These are phyloP conservation scores for Sclerotiophoma versabilis DNA, from an alignment of 2,329 filamentous ascomycete species.

Conservation along the genomic window DNA sequence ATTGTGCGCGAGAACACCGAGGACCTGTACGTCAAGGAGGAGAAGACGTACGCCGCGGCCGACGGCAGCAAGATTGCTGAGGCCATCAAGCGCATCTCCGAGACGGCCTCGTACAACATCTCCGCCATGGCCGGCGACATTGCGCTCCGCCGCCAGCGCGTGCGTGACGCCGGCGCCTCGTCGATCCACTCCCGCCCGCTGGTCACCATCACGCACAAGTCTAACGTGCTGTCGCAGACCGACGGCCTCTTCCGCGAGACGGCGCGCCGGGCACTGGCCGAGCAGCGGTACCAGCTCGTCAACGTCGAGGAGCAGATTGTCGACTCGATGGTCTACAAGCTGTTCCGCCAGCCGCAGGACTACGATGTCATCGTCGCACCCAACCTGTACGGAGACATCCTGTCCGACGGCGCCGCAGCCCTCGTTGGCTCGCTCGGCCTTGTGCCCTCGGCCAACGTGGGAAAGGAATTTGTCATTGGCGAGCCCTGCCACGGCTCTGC, in stretches of 20 bases:
- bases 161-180: constrained; percentile 66
- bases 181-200: constrained; percentile 73
- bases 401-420: constrained; percentile 93
- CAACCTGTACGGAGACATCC: constrained; percentile 96
- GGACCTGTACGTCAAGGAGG: constrained; percentile 97
- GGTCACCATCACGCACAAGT: constrained; percentile 98
- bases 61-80: constrained; percentile 86
- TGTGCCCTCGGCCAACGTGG: constrained; percentile 94
- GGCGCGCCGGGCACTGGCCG: constrained; percentile 74
- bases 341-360: constrained; percentile 91
- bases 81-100: constrained; percentile 95
- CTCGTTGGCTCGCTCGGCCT: constrained; percentile 91
- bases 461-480: constrained; percentile 91
- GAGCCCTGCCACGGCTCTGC: constrained; percentile 98
- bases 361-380: constrained; percentile 99
- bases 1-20: constrained; percentile 99
- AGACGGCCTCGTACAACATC: constrained; percentile 84
- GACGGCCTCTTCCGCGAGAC: constrained; percentile 93
- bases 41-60: constrained; percentile 78
- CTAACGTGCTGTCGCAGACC: constrained; percentile 94
- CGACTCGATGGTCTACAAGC: constrained; percentile 99
- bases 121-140: constrained; percentile 94
- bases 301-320: constrained; percentile 96
- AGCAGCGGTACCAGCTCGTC: constrained; percentile 67
- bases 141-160: constrained; percentile 82